Percentiles rank a stretch among this genome's conserved stretches.
These are phyloP conservation scores for Nakazawaea ishiwadae DNA, from an alignment of 805 yeast species.

Conservation along the genomic window DNA sequence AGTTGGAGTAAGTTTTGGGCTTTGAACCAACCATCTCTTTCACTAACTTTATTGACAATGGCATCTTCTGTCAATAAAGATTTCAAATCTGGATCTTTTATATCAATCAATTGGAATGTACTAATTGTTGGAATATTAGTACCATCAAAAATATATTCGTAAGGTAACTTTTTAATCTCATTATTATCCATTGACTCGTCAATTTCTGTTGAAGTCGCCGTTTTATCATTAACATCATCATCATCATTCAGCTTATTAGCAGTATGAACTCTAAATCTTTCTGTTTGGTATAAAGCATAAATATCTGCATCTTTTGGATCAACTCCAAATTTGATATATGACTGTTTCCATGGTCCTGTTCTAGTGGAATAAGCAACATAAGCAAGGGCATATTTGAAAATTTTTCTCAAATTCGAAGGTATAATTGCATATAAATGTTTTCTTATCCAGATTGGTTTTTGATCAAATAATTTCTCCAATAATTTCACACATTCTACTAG, in stretches of 20 bases:
- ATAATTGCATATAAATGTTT: conserved; percentile 59
- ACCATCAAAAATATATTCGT: conserved; percentile 67
- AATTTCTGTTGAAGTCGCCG: conserved; percentile 4
- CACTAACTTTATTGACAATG: conserved; percentile 41
- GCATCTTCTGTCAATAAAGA: conserved; percentile 35
- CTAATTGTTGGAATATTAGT: conserved; percentile 60
- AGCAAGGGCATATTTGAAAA: conserved; percentile 73
- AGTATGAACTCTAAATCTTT: conserved; percentile 59
- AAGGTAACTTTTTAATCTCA: conserved; percentile 27
- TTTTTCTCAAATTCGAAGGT: conserved; percentile 39
- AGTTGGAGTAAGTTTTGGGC: conserved; percentile 57
- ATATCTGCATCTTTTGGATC: conserved; percentile 60
- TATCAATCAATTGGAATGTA: conserved; percentile 75
- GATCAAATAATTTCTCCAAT: conserved; percentile 46
- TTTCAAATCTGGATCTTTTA: conserved; percentile 59
- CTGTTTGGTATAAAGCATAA: conserved; percentile 73
- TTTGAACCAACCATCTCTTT: conserved; percentile 78
- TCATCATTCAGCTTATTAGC: conserved; percentile 18
- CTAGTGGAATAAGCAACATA: conserved; percentile 76
- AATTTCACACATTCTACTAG: conserved; percentile 40
- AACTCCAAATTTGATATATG: conserved; percentile 72
- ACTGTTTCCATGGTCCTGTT: conserved; percentile 94
- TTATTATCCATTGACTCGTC: too few relatives aligned
- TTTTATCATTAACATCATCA: conserved; percentile 19
- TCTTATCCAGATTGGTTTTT: conserved; percentile 83